Base-by-base conservation (phyloP, 345 rosid genomes). In the Abelmoschus esculentus region DNA sequence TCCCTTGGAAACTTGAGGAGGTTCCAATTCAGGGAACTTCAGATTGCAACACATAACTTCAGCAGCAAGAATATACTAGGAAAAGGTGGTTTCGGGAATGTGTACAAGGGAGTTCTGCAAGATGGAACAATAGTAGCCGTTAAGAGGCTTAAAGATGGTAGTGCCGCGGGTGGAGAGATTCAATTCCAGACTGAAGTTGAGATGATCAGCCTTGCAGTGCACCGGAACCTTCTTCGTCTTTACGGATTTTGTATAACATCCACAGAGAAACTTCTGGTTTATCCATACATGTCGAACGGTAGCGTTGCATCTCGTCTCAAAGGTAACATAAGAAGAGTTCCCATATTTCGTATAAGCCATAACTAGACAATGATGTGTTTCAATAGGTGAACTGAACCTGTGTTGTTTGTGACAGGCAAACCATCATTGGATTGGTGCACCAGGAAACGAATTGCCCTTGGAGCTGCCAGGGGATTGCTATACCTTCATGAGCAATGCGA, bases 401-500 rank as follows among this genome's bases (percentile, higher is more conserved):
- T 13, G 1, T 60, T 46, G n/a, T 22, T 69, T 67, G 32, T 67
- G 61, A 67, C 74, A 89, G 93, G 89, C 14, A 86, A 86, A 74
- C 90, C 90, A 3, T 87, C 82, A 49, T 80, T 95, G 83, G 97
- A 91, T 75, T 95, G 99, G 99, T 80, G 88, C 72, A 89, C 92
- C 6, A 79, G 99, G 85, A 92, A 91, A 86, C 83, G 87, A 72
- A 88, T 95, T 61, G 93, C 97, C n/a, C 63, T 95, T 18, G 99
- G 99, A 81, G 95, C 99, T 31, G 97, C 84, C 22, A 76, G 99
- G 70, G 99, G 99, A 70, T 86, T 95, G 36, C 73, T 92, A 28
- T 95, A 95, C 76, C 90, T 95, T 65, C 99, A 95, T 10, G 99
- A 95, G 76, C 99, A 93, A 64, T 95, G 99, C 59, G 96, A 91